phyloP scores from a whole-genome alignment of 2,329 filamentous ascomycete genomes.

The Claviceps africana region DNA sequence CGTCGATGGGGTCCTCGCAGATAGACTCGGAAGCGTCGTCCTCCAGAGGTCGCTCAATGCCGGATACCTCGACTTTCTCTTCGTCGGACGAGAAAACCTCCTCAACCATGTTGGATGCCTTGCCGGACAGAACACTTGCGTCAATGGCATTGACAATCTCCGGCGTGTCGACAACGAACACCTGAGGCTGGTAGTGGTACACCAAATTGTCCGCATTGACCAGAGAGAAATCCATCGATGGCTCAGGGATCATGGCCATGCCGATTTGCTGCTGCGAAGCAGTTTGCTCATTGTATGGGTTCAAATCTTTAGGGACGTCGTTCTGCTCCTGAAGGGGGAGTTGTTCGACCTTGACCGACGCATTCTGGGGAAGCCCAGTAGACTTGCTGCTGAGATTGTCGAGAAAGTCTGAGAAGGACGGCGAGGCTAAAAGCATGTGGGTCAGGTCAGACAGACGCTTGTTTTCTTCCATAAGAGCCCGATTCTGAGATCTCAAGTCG shows the following conservation, averaged over 20 bases:
- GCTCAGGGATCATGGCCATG: conserved; percentile 74
- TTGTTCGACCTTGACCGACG: conserved; percentile 25
- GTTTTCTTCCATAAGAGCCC: conserved; percentile 72
- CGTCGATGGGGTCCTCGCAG: conserved; percentile 24
- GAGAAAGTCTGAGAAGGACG: conserved; percentile 72
- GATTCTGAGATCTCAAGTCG: conserved; percentile 69
- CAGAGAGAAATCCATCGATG: conserved; percentile 59
- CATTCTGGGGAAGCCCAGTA: conserved; percentile 24
- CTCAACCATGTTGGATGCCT: conserved; percentile 43
- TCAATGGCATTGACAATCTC: conserved; percentile 48
- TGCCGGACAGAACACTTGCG: conserved; percentile 53
- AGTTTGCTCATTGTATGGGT: conserved; percentile 42
- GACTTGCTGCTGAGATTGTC: conserved; percentile 53
- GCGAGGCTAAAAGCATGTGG: conserved; percentile 67
- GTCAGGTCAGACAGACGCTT: conserved; percentile 63
- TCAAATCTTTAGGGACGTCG: conserved; percentile 51
- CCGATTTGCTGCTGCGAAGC: conserved; percentile 54
- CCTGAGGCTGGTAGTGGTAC: conserved; percentile 52
- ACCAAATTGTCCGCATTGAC: conserved; percentile 43
- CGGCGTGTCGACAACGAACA: conserved; percentile 63
- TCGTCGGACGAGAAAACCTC: conserved; percentile 29
- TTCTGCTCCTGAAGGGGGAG: conserved; percentile 26
- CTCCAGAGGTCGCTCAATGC: conserved; percentile 35
- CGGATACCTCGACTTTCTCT: conserved; percentile 42
- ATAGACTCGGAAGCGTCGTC: conserved; percentile 16